phyloP scores from a whole-genome alignment of 352 stramenopile species.

The Globisporangium cystogenes region DNA sequence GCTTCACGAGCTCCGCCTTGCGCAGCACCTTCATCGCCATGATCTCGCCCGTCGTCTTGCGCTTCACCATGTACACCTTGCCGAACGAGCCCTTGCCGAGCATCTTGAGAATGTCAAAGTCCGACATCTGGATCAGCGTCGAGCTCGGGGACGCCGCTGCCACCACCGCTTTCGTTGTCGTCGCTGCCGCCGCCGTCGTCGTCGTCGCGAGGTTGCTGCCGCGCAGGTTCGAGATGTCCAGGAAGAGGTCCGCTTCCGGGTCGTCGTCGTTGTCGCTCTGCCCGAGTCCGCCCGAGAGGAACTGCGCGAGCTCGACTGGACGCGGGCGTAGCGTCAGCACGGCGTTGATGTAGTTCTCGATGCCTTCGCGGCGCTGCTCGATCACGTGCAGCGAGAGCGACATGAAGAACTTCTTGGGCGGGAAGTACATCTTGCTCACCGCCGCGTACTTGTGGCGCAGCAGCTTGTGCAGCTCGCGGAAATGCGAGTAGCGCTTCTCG shows the following conservation, averaged over 20 bases:
- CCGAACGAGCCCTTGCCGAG: slow-evolving; percentile 96
- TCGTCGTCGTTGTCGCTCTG: slow-evolving; percentile 55
- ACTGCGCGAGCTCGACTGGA: slow-evolving; percentile 61
- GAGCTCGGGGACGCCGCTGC: not conserved
- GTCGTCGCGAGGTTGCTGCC: slow-evolving; percentile 7
- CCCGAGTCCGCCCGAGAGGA: slow-evolving; percentile 41
- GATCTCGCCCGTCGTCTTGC: slow-evolving; percentile 67
- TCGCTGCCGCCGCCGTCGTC: slow-evolving; percentile 15
- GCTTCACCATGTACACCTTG: slow-evolving; percentile 96
- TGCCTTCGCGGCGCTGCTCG: slow-evolving; percentile 73
- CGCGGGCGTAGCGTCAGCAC: slow-evolving; percentile 65
- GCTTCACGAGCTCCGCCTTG: slow-evolving; percentile 86
- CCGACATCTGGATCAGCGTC: slow-evolving; percentile 55
- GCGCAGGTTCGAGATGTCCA: slow-evolving; percentile 20
- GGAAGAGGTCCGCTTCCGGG: slow-evolving; percentile 42
- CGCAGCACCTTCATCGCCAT: slow-evolving; percentile 88
- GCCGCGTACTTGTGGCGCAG: slow-evolving; percentile 74
- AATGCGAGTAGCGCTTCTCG: slow-evolving; percentile 82
- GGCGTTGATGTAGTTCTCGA: slow-evolving; percentile 82
- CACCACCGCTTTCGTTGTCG: not conserved
- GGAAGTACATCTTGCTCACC: slow-evolving; percentile 80
- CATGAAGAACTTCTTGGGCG: slow-evolving; percentile 85
- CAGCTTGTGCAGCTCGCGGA: slow-evolving; percentile 78
- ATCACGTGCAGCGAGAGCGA: slow-evolving; percentile 85
- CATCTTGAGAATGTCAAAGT: slow-evolving; percentile 98